Base-by-base conservation (phyloP, 129 eudicot species). In the Flaveria bidentis region DNA sequence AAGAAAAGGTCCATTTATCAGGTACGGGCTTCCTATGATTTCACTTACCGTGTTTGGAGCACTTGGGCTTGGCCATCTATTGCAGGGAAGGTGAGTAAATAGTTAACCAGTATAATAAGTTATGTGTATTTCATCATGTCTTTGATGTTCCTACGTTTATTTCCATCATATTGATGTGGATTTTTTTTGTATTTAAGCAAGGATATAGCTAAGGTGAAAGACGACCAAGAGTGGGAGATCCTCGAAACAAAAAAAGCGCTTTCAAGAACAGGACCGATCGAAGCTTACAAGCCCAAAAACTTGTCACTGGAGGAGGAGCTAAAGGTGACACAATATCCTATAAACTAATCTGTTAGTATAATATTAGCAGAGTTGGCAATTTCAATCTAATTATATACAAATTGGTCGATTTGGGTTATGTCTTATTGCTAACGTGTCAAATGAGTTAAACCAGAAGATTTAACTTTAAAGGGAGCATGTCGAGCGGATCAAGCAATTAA, bases 11-110 rank as follows among this genome's bases (percentile, higher is more conserved):
- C 99, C 99, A 6, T 94, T 94, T 80, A 51, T 94, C 41, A 87
- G 98, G 78, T 94, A 94, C 58, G 99, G 99, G 20, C 93, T 94
- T 47, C 99, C 99, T 23, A 89, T 94, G 97, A 87, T 94, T 71
- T 94, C 99, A 57, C 85, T 91, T 69, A 91, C 96, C 17, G 97
- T 94, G 69, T 72, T 94, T 78, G 99, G 99, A 53, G 82, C 97
- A 12, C 85, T 94, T 73, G 97, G 97, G 42, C 90, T 94, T 56
- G 97, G 96, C 71, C 97, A 94, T 84, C 90, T 94, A 69, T 81
- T 91, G 80, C 97, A 94, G 81, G 97, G 99, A 69, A 88, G 96
- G 98, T 91, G 62, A 78, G 79, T 74, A 25, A 42, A 25, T 66
- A 23, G 41, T 25, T 53, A 53, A 26, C 39, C 28, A 67, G 42